These are phyloP conservation scores for Lachancea waltii DNA, from an alignment of 805 yeast species.

Conservation along the genomic window DNA sequence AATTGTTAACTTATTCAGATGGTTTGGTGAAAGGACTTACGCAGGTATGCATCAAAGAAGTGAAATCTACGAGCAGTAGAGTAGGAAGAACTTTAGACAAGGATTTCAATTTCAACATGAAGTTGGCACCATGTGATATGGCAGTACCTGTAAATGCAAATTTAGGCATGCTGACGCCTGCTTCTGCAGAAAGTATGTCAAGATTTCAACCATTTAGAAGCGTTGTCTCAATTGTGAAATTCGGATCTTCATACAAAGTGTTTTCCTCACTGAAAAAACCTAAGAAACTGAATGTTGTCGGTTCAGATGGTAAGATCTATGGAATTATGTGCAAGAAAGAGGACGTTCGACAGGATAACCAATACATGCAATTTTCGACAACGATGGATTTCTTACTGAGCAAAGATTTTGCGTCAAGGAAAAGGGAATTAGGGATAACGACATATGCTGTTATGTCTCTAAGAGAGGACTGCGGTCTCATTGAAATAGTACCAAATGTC, in stretches of 20 bases:
- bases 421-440: slow-evolving; percentile 61
- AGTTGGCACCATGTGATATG: slow-evolving; percentile 41
- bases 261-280: slow-evolving; percentile 85
- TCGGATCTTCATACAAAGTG: slow-evolving; percentile 63
- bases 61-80: slow-evolving; percentile 18
- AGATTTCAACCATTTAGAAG: slow-evolving; percentile 41
- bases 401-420: slow-evolving; percentile 63
- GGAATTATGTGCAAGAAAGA: slow-evolving; percentile 80
- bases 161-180: slow-evolving; percentile 60
- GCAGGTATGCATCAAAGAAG: slow-evolving; percentile 24
- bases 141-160: slow-evolving; percentile 73
- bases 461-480: slow-evolving; percentile 79
- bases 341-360: slow-evolving; percentile 92
- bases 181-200: slow-evolving; percentile 38
- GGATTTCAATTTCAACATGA: slow-evolving; percentile 40
- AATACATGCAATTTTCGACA: slow-evolving; percentile 82
- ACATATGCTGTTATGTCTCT: slow-evolving; percentile 87
- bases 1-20: slow-evolving; percentile 21
- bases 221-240: slow-evolving; percentile 49
- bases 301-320: slow-evolving; percentile 71
- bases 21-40: slow-evolving; percentile 19
- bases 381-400: slow-evolving; percentile 71
- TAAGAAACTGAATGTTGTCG: slow-evolving; percentile 63
- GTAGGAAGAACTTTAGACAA: slow-evolving; percentile 30
- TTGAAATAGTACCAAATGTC: slow-evolving; percentile 82